Percentiles rank a stretch among this genome's conserved stretches.
Evolutionary conservation across 352 stramenopile genomes (phyloP).

Genomic region (Elongisporangium anandrum): DNA sequence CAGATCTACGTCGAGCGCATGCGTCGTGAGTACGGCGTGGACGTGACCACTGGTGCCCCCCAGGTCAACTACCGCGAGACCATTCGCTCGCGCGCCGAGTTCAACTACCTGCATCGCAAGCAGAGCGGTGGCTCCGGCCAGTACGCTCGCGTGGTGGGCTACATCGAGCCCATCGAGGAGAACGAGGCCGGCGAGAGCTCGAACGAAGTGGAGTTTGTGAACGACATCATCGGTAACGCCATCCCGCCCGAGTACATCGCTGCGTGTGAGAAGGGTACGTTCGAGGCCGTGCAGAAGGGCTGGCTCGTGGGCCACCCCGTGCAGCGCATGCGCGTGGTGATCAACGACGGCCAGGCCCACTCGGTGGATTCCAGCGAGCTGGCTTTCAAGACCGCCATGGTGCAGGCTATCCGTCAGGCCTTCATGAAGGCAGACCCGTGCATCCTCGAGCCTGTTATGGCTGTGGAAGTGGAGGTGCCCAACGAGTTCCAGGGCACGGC

Average conservation of each 20-base stretch:
- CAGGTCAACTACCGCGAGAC: conserved; percentile 99
- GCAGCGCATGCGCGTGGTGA: conserved; percentile 75
- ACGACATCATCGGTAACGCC: conserved; percentile 97
- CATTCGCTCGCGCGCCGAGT: conserved; percentile 90
- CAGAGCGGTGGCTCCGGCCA: conserved; percentile 97
- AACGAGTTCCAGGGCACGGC: conserved; percentile 96
- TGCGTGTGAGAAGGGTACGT: conserved; percentile 96
- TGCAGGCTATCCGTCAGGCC: conserved; percentile 92
- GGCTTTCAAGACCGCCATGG: conserved; percentile 96
- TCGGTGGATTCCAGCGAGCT: conserved; percentile 98
- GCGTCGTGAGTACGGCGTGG: conserved; percentile 97
- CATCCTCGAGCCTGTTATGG: conserved; percentile 97
- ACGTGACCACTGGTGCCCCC: conserved; percentile 88
- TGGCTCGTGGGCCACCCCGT: conserved; percentile 96
- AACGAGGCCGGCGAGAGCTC: conserved; percentile 55
- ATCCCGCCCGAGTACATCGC: conserved; percentile 99
- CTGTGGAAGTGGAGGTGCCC: conserved; percentile 91
- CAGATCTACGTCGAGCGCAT: conserved; percentile 99
- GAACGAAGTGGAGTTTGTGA: conserved; percentile 93
- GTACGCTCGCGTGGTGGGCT: conserved; percentile 96
- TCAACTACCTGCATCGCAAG: conserved; percentile 99
- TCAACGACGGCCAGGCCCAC: conserved; percentile 93
- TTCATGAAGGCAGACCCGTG: conserved; percentile 91
- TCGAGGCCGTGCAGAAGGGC: conserved; percentile 94
- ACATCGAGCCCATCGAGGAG: conserved; percentile 95